These are phyloP conservation scores for Eucalyptus polyanthemos DNA, from an alignment of 345 rosid species.

Conservation along the genomic window DNA sequence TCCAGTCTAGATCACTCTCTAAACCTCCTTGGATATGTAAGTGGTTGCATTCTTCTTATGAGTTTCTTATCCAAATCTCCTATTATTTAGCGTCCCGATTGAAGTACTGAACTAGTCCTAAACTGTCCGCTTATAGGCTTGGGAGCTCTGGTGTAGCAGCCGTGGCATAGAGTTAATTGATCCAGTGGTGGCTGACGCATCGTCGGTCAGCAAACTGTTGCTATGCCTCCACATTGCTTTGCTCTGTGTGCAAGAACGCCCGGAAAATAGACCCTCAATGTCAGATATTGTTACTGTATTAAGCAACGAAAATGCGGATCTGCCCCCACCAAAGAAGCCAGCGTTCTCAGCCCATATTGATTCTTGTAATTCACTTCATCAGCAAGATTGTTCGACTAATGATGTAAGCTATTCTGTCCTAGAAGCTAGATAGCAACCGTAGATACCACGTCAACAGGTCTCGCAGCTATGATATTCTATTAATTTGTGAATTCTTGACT, in stretches of 20 bases:
- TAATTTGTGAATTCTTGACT: background rate
- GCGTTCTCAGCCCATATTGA: background rate
- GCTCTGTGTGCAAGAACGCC: slow-evolving; percentile 14
- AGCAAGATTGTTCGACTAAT: background rate
- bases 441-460: background rate
- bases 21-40: slow-evolving; percentile 8
- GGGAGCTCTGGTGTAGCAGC: background rate
- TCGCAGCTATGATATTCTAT: background rate
- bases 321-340: slow-evolving; percentile 7
- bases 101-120: background rate
- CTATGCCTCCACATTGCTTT: slow-evolving; percentile 11
- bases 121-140: background rate
- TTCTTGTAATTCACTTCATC: background rate
- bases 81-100: background rate
- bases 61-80: background rate
- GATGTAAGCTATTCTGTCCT: background rate
- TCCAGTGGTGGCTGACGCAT: background rate
- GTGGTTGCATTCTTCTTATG: background rate
- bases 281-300: slow-evolving; percentile 1
- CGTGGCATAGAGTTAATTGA: slow-evolving; percentile 1
- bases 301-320: background rate
- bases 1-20: background rate
- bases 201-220: background rate
- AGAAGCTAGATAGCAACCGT: background rate
- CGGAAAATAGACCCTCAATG: slow-evolving; percentile 9